These are phyloP conservation scores for Trichophaea hybrida DNA, from an alignment of 2,329 filamentous ascomycete genomes.

Conservation along the genomic window DNA sequence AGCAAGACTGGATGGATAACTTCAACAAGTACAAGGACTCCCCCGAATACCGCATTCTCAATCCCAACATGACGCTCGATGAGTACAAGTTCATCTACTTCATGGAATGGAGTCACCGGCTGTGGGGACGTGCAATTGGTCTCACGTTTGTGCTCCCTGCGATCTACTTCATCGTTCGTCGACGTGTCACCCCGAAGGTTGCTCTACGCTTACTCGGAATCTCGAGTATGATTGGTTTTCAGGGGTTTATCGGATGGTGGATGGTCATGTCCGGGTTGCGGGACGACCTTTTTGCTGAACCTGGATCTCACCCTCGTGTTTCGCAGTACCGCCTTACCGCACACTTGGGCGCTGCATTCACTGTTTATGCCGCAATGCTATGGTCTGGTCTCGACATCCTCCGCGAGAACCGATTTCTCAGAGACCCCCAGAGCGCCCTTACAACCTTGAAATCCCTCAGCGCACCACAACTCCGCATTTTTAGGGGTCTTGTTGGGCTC, in stretches of 20 bases:
- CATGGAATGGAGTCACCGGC: constrained; percentile 95
- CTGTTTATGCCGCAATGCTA: constrained; percentile 90
- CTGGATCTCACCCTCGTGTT: constrained; percentile 79
- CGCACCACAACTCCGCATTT: constrained; percentile 52
- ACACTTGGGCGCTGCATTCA: constrained; percentile 78
- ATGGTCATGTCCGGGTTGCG: constrained; percentile 97
- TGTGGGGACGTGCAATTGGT: constrained; percentile 88
- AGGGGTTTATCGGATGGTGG: constrained; percentile 96
- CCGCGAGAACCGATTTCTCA: constrained; percentile 57
- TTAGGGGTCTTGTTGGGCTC: constrained; percentile 57
- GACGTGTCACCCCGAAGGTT: constrained; percentile 65
- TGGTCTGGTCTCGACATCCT: constrained; percentile 75
- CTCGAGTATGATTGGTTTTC: constrained; percentile 77
- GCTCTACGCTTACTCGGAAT: constrained; percentile 67
- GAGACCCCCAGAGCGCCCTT: constrained; percentile 48
- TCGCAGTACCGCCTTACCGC: constrained; percentile 86
- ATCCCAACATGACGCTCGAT: constrained; percentile 77
- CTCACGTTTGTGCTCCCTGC: constrained; percentile 79
- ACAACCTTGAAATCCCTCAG: constrained; percentile 47
- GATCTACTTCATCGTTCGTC: constrained; percentile 69
- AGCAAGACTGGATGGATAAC: constrained; percentile 76
- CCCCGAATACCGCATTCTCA: constrained; percentile 82
- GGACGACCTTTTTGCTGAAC: constrained; percentile 75
- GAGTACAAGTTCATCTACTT: constrained; percentile 99
- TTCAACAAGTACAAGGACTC: constrained; percentile 86